Evolutionary conservation across 225 moss, liverwort and hornwort genomes (phyloP).

Genomic region (Pseudoscleropodium purum): DNA sequence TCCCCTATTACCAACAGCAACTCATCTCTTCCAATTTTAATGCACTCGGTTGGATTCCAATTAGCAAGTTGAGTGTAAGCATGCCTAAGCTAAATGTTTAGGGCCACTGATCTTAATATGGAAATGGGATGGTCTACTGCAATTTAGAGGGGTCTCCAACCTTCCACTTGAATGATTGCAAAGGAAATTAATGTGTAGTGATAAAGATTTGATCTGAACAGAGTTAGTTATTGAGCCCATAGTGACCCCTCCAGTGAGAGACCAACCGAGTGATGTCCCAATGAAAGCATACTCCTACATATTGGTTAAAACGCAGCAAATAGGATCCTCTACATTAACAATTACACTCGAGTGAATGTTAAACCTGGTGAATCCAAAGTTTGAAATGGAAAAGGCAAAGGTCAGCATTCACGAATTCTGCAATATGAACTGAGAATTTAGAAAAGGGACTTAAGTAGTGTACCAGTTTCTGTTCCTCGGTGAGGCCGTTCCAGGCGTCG

Average conservation of each 20-base stretch:
- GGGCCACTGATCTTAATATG: background rate
- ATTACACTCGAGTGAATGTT: background rate
- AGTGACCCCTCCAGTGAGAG: background rate
- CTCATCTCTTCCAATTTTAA: background rate
- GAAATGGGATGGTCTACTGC: background rate
- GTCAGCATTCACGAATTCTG: background rate
- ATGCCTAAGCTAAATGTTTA: background rate
- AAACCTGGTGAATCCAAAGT: background rate
- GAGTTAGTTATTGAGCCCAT: too few species aligned
- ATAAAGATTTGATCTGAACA: background rate
- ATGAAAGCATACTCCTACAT: background rate
- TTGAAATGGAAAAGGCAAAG: background rate
- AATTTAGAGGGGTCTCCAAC: background rate
- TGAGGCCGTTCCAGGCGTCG: constrained; percentile 69
- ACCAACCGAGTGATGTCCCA: background rate
- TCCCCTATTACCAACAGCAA: background rate
- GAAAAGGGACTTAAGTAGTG: background rate
- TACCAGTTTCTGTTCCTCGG: constrained; percentile 77
- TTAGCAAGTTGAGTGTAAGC: background rate
- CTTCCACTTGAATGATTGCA: background rate
- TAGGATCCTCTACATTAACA: background rate
- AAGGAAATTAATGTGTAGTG: background rate
- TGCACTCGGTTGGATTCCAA: background rate
- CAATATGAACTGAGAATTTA: background rate
- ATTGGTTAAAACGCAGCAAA: background rate